Percentiles rank a stretch among this genome's conserved stretches.
Conservation (phyloP, 169 alveolate genomes). For the Cryptosporidium canis region DNA sequence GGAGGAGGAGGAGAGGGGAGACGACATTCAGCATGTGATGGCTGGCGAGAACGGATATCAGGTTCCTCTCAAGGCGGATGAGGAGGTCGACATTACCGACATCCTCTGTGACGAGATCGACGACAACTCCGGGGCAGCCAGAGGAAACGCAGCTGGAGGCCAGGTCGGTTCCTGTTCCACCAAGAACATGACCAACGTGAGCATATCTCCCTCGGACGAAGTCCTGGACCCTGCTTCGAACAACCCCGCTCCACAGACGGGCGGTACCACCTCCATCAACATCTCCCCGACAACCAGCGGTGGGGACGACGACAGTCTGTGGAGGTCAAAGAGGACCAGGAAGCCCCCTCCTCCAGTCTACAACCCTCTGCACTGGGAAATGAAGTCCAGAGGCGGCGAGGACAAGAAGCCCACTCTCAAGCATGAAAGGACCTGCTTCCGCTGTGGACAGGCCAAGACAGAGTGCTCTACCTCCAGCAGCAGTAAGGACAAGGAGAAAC, state of each 20-base stretch:
- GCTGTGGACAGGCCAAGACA: conserved; percentile 86
- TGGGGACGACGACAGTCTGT: conserved; percentile 43
- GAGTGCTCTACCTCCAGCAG: conserved; percentile 23
- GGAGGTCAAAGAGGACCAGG: conserved; percentile 70
- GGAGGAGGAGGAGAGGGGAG: conserved; percentile 40
- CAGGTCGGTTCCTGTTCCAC: not conserved
- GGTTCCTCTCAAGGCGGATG: conserved; percentile 16
- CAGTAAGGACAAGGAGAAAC: not conserved
- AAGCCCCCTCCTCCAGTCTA: conserved; percentile 72
- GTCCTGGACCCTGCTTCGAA: not conserved
- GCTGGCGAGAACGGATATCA: not conserved
- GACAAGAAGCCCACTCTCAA: conserved; percentile 78
- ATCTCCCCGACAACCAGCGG: conserved; percentile 54
- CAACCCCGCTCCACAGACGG: not conserved
- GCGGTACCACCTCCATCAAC: conserved; percentile 2
- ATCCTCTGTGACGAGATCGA: conserved; percentile 69
- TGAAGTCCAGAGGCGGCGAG: conserved; percentile 74
- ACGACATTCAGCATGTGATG: not conserved
- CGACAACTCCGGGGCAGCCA: not conserved
- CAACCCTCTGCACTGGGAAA: conserved; percentile 60
- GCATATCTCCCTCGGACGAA: conserved; percentile 53
- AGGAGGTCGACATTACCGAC: conserved; percentile 66
- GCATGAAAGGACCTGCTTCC: conserved; percentile 88
- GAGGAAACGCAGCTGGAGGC: not conserved
- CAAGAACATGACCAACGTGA: not conserved